Evolutionary conservation across 1,139 yeast species (phyloP).

Genomic region (Schwanniomyces etchellsii): DNA sequence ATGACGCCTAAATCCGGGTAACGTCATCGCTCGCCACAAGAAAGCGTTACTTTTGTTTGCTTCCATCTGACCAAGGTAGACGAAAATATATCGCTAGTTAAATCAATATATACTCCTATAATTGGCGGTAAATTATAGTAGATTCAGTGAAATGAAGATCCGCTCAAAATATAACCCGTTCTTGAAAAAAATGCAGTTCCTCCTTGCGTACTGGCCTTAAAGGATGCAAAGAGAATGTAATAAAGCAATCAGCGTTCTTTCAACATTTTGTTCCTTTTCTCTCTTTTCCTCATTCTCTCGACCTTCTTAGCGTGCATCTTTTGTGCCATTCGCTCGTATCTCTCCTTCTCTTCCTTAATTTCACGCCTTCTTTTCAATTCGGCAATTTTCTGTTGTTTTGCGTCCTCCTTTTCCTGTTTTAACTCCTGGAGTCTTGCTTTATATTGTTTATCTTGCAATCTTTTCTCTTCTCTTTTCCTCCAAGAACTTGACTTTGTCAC

Average conservation of each 20-base stretch:
- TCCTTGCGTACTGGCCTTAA: no score
- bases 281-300: slow-evolving; percentile 73
- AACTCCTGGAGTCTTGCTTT: slow-evolving; percentile 52
- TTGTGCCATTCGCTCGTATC: slow-evolving; percentile 63
- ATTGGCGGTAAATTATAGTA: no score
- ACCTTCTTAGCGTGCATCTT: slow-evolving; percentile 77
- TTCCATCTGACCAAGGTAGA: no score
- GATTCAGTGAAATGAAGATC: no score
- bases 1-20: neutral
- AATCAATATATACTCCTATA: no score
- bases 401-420: slow-evolving; percentile 57
- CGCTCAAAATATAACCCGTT: no score
- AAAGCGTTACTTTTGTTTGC: no score
- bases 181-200: no score
- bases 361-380: slow-evolving; percentile 61
- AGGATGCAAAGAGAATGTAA: no score
- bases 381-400: slow-evolving; percentile 43
- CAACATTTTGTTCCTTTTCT: slow-evolving; percentile 74
- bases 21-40: no score
- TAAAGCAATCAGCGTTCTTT: slow-evolving; percentile 50
- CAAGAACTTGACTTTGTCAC: slow-evolving; percentile 17
- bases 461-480: slow-evolving; percentile 30
- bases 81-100: no score
- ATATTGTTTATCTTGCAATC: slow-evolving; percentile 35
- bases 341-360: slow-evolving; percentile 66